These are phyloP conservation scores for Hebeloma cylindrosporum DNA, from an alignment of 768 basidiomycete species.

Conservation along the genomic window DNA sequence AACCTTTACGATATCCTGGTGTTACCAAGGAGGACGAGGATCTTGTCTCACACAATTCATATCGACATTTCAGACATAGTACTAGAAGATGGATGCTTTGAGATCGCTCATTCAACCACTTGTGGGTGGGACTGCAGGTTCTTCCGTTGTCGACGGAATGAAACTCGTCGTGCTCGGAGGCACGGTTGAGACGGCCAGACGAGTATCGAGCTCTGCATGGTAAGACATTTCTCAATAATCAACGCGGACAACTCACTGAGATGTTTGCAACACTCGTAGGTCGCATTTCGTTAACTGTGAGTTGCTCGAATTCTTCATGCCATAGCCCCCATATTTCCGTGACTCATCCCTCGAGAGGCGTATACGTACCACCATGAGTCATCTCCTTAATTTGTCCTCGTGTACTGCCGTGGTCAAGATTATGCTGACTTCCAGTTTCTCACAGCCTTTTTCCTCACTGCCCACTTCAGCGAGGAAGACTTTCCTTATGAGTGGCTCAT, in stretches of 20 bases:
- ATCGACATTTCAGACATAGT: too few relatives aligned
- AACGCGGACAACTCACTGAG: too few relatives aligned
- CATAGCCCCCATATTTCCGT: slow-evolving; percentile 6
- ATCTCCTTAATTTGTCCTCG: slow-evolving; percentile 7
- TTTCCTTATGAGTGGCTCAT: slow-evolving; percentile 91
- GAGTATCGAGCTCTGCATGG: slow-evolving; percentile 84
- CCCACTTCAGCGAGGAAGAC: slow-evolving; percentile 88
- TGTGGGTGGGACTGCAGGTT: slow-evolving; percentile 70
- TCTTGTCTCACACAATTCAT: too few relatives aligned
- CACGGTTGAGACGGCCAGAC: slow-evolving; percentile 82
- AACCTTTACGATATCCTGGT: too few relatives aligned
- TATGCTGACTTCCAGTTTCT: slow-evolving; percentile 13
- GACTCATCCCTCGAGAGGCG: neutral
- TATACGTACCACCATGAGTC: slow-evolving; percentile 13
- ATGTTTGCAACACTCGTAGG: too few relatives aligned
- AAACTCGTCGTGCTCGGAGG: slow-evolving; percentile 89
- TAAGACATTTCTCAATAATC: too few relatives aligned
- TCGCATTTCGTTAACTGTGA: slow-evolving; percentile 86
- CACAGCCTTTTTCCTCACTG: slow-evolving; percentile 82
- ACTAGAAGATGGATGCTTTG: slow-evolving; percentile 64
- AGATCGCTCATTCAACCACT: slow-evolving; percentile 81
- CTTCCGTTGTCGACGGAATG: slow-evolving; percentile 83
- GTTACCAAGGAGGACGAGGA: too few relatives aligned
- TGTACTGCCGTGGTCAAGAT: neutral
- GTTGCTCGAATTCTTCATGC: slow-evolving; percentile 25